A percentile compares a stretch with the other conserved stretches of the same genome.
Conservation (phyloP, 495 filamentous ascomycete genomes). For the Aspergillus incahuasiensis region DNA sequence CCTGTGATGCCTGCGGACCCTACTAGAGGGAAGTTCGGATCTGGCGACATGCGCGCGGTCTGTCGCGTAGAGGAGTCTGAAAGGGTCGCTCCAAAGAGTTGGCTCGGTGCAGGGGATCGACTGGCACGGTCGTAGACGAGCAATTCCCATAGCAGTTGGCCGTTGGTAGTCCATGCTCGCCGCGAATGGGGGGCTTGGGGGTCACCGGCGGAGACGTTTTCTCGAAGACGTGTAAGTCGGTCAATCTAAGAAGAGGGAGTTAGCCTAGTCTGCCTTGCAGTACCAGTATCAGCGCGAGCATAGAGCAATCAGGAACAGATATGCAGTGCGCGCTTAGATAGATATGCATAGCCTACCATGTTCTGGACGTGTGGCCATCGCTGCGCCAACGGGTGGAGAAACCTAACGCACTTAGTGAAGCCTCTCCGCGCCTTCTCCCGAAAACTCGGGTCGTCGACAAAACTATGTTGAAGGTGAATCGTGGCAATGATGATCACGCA, state of each 20-base stretch:
- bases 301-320: neutral
- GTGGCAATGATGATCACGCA: slow-evolving; percentile 33
- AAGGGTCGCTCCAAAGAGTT: slow-evolving; percentile 27
- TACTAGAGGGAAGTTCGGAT: slow-evolving; percentile 30
- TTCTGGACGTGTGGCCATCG: slow-evolving; percentile 30
- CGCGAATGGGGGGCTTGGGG: slow-evolving; percentile 11
- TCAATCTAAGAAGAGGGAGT: slow-evolving; percentile 14
- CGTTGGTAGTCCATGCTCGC: slow-evolving; percentile 25
- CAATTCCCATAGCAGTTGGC: slow-evolving; percentile 29
- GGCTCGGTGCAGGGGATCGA: slow-evolving; percentile 13
- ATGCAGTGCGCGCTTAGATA: neutral
- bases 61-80: slow-evolving; percentile 15
- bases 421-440: slow-evolving; percentile 27
- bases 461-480: slow-evolving; percentile 35
- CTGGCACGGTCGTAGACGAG: slow-evolving; percentile 30
- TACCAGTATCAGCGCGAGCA: neutral
- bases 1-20: slow-evolving; percentile 35
- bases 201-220: slow-evolving; percentile 26
- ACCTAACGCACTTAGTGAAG: slow-evolving; percentile 30
- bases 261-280: neutral
- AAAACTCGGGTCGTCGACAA: slow-evolving; percentile 31
- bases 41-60: slow-evolving; percentile 16
- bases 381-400: slow-evolving; percentile 20
- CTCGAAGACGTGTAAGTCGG: slow-evolving; percentile 26
- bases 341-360: slow-evolving; percentile 18